Evolutionary conservation across 495 filamentous ascomycete genomes (phyloP).

Genomic region (Parathielavia hyrcaniae): DNA sequence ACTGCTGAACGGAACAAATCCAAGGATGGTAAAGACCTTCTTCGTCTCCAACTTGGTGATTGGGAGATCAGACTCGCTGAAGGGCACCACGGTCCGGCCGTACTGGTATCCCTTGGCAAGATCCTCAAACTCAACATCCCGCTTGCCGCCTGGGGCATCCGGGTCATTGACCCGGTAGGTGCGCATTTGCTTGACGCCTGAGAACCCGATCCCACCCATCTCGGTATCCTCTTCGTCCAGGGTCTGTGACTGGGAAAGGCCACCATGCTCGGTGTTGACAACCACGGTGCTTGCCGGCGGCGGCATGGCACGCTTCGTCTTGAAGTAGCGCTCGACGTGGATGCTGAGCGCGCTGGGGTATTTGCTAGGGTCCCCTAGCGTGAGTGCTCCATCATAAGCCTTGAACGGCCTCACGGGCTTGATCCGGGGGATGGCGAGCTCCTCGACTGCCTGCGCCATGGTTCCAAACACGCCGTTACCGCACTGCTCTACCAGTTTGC

Average conservation of each 20-base stretch:
- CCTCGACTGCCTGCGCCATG: constrained; percentile 74
- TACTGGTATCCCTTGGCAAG: constrained; percentile 92
- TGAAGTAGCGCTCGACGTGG: constrained; percentile 82
- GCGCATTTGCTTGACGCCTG: constrained; percentile 61
- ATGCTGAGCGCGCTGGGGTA: constrained; percentile 77
- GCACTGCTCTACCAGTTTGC: constrained; percentile 53
- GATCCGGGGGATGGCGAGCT: constrained; percentile 60
- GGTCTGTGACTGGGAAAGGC: constrained; percentile 42
- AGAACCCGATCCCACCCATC: constrained; percentile 45
- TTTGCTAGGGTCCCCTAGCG: constrained; percentile 66
- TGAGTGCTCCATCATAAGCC: constrained; percentile 72
- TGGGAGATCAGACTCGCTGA: constrained; percentile 74
- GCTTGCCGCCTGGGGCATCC: constrained; percentile 67
- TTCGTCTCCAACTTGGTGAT: constrained; percentile 74
- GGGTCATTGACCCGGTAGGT: constrained; percentile 76
- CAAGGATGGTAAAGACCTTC: constrained; percentile 70
- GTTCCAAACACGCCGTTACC: constrained; percentile 70
- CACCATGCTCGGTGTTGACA: constrained; percentile 40
- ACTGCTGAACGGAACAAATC: constrained; percentile 70
- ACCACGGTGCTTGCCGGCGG: constrained; percentile 72
- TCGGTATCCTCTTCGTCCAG: constrained; percentile 40
- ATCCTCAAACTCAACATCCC: constrained; percentile 75
- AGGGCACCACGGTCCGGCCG: constrained; percentile 83
- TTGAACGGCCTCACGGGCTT: constrained; percentile 66
- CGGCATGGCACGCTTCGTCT: constrained; percentile 67